phyloP scores from a whole-genome alignment of 75 land plant genomes.

The Cryptomeria japonica region DNA sequence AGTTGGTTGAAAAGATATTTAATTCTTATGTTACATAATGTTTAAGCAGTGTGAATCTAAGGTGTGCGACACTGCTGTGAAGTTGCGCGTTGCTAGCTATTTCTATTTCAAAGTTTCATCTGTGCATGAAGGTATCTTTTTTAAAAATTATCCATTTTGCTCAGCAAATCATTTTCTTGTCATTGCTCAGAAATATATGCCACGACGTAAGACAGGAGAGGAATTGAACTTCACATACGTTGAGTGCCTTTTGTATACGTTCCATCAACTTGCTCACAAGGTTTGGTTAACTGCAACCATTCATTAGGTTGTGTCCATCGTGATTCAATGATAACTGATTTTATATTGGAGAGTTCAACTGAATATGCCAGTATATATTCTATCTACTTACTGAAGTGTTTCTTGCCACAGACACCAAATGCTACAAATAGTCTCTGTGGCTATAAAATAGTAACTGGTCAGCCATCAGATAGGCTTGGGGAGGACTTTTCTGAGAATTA shows the following conservation, averaged over 20 bases:
- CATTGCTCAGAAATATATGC: conserved; percentile 83
- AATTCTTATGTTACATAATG: not conserved
- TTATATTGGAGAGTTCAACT: not conserved
- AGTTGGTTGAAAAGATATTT: not conserved
- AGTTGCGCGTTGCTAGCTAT: not conserved
- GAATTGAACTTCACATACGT: conserved; percentile 73
- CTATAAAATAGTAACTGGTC: conserved; percentile 97
- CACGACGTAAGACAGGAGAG: conserved; percentile 71
- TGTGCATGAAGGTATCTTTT: not conserved
- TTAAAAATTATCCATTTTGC: not conserved
- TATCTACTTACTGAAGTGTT: conserved; percentile 6
- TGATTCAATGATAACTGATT: not conserved
- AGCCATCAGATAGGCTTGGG: conserved; percentile 97
- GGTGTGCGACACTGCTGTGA: not conserved
- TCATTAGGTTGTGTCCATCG: not conserved
- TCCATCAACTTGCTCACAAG: conserved; percentile 95
- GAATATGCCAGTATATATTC: not conserved
- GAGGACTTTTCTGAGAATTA: conserved; percentile 90
- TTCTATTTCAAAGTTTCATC: not conserved
- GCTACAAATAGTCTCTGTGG: conserved; percentile 96
- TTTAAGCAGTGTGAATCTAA: not conserved
- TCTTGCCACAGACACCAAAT: conserved; percentile 74
- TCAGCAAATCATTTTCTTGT: conserved; percentile 10
- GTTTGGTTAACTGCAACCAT: conserved; percentile 28
- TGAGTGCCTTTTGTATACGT: conserved; percentile 84